Evolutionary conservation across 1,284 basidiomycete species (phyloP), one percentile per base, ranked within the genome.

Genomic region (Ustilago xerochloae): DNA sequence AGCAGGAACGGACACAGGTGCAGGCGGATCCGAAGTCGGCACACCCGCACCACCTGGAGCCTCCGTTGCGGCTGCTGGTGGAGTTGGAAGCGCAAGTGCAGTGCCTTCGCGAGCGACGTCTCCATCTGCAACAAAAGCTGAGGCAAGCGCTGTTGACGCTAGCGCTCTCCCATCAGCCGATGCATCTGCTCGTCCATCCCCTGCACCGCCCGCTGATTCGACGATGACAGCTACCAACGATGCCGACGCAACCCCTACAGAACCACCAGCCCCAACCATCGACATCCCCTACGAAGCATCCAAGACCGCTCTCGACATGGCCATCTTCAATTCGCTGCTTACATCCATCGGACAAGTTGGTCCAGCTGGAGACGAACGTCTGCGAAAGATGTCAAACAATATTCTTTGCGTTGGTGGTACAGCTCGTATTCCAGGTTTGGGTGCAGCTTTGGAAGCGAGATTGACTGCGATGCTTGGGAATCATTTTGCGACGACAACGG

Each of bases 281-380:
- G 93, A 95, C 82, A 89, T 94, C 6, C 88, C 87, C 58, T 90
- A 88, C 74, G 95, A 97, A 86, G 91, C 96, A 28, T 90, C 91
- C 84, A 94, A 94, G 84, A 88, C 96, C 38, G 93, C 96, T 0
- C 87, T 99, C 55, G 97, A 99, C 81, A 92, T 93, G 12, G 97
- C 95, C 2, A 92, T 98, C 68, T 93, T 94, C 84, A 61, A 72
- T 63, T 64, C 65, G n/a, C 90, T 95, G 16, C 88, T 93, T 9
- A 90, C 92, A 10, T 75, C 71, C n/a, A 73, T 81, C 18, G 72
- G 73, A 12, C 63, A 65, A 24, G 53, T 62, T 4, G 71, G 65
- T 18, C 62, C 70, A 0, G 72, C 75, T 1, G 91, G 90, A 1
- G 93, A 97, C 77, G 93, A 96, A 57, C 92, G 93, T 85, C 90